Evolutionary conservation across 306 rosid genomes (phyloP).

Genomic region (Amphicarpaea edgeworthii): DNA sequence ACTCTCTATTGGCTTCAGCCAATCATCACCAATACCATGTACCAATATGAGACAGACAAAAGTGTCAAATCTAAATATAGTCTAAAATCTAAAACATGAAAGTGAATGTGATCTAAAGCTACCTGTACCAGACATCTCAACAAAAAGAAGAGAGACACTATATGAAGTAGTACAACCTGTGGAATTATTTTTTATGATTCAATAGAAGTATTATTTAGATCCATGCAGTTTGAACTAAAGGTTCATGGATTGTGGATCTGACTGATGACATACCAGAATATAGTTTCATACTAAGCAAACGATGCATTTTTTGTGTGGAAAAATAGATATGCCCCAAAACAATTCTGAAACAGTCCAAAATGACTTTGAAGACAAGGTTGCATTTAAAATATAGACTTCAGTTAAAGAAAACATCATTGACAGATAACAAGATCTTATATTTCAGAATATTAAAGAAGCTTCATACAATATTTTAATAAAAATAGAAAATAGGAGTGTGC

Average conservation of each 20-base stretch:
- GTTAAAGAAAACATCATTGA: constrained; percentile 3
- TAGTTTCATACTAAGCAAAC: background rate
- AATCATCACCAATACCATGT: too few species aligned
- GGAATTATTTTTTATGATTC: background rate
- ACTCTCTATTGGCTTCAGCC: too few species aligned
- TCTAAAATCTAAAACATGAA: too few species aligned
- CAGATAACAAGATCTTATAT: background rate
- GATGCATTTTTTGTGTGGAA: background rate
- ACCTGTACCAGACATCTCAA: constrained; percentile 4
- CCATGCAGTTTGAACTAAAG: constrained; percentile 1
- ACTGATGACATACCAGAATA: background rate
- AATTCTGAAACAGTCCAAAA: background rate
- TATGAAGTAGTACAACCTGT: background rate
- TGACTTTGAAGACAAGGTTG: constrained; percentile 4
- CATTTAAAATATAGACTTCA: constrained; percentile 4
- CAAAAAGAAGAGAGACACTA: constrained; percentile 3
- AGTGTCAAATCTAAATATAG: too few species aligned
- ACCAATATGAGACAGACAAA: too few species aligned
- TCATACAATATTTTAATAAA: background rate
- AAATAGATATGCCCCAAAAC: background rate
- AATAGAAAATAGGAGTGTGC: background rate
- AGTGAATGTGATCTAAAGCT: background rate
- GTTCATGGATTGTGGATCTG: background rate
- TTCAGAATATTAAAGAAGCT: constrained; percentile 32
- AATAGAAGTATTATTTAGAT: background rate